phyloP scores from a whole-genome alignment of 129 eudicot species.

The Solidago caesia region DNA sequence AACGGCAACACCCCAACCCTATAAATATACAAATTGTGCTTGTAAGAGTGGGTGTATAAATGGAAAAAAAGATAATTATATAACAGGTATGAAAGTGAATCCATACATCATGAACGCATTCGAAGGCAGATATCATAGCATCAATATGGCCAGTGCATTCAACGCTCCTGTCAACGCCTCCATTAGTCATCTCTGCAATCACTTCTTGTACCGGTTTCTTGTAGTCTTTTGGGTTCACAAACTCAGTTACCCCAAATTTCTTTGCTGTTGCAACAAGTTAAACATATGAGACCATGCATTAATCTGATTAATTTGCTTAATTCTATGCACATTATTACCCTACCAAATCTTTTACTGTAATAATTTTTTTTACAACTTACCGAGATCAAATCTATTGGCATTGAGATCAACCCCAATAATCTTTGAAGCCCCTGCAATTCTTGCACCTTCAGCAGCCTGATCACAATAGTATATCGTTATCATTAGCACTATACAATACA shows the following conservation, averaged over 20 bases:
- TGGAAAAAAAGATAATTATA: not conserved
- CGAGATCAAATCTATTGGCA: conserved; percentile 53
- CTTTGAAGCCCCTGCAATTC: conserved; percentile 74
- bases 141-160: conserved; percentile 71
- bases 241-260: conserved; percentile 83
- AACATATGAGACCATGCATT: too few relatives aligned
- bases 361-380: conserved; percentile 21
- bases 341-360: too few relatives aligned
- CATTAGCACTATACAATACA: not conserved
- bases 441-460: conserved; percentile 89
- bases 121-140: conserved; percentile 87
- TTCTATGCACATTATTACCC: too few relatives aligned
- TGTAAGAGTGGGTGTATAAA: not conserved
- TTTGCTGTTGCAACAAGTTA: conserved; percentile 46
- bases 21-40: not conserved
- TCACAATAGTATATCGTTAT: not conserved
- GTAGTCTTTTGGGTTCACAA: conserved; percentile 70
- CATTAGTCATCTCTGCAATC: conserved; percentile 77
- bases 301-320: too few relatives aligned
- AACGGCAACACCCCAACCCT: conserved; percentile 97
- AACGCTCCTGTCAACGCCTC: conserved; percentile 79
- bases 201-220: conserved; percentile 84
- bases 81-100: not conserved
- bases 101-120: conserved; percentile 85
- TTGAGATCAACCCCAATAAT: conserved; percentile 72